Conservation (phyloP, 805 yeast genomes). For the Jamesozyma lodderae region DNA sequence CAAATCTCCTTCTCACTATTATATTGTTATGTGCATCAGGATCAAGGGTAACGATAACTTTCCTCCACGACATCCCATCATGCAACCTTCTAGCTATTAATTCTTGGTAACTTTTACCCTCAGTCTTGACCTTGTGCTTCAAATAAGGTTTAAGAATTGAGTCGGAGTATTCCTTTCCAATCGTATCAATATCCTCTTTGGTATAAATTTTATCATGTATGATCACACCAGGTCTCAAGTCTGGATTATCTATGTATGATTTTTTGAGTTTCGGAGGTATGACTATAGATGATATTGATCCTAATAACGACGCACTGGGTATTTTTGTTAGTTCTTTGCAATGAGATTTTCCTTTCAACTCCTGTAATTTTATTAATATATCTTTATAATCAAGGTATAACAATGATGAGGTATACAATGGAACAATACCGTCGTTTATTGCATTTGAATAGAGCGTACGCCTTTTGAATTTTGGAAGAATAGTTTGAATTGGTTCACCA, state of each 20-base stretch:
- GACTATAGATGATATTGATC: conserved; percentile 50
- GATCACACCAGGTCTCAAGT: conserved; percentile 42
- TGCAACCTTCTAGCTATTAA: conserved; percentile 87
- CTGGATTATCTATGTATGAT: conserved; percentile 50
- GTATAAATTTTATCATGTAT: conserved; percentile 55
- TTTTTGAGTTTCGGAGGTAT: conserved; percentile 55
- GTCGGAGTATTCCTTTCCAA: conserved; percentile 13
- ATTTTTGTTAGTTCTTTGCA: conserved; percentile 1
- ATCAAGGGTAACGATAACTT: conserved; percentile 70
- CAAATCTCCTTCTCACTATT: conserved; percentile 75
- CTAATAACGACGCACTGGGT: conserved; percentile 48
- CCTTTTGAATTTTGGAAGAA: conserved; percentile 46
- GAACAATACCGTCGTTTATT: conserved; percentile 74
- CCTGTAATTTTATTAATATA: conserved; percentile 23
- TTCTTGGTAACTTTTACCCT: conserved; percentile 65
- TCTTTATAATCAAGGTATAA: conserved; percentile 61
- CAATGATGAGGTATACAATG: conserved; percentile 62
- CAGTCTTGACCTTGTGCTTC: conserved; percentile 33
- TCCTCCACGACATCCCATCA: conserved; percentile 75
- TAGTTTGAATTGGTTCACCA: conserved; percentile 47
- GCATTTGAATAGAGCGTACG: conserved; percentile 71
- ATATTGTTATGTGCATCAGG: conserved; percentile 96
- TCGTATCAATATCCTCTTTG: conserved; percentile 30
- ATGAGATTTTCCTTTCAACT: conserved; percentile 9
- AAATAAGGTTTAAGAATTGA: conserved; percentile 15